Evolutionary conservation across 1,139 yeast genomes (phyloP).

Genomic region (Hansenula lynferdii): DNA sequence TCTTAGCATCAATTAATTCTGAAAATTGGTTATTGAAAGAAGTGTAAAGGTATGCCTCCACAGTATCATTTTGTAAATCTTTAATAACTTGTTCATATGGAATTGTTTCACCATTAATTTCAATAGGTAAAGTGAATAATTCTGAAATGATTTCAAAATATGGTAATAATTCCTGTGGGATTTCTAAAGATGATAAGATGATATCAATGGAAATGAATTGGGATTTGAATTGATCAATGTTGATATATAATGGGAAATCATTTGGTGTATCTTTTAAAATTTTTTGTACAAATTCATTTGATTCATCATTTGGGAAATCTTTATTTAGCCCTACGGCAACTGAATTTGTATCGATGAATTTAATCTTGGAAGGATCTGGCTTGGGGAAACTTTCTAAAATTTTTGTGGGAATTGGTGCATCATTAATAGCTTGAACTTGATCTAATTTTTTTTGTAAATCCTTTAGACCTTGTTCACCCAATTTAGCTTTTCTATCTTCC

Average conservation of each 20-base stretch:
- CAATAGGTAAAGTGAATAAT: slow-evolving; percentile 69
- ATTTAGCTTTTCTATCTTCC: slow-evolving; percentile 42
- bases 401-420: slow-evolving; percentile 67
- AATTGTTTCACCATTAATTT: slow-evolving; percentile 50
- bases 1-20: slow-evolving; percentile 57
- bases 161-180: slow-evolving; percentile 56
- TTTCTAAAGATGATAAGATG: slow-evolving; percentile 56
- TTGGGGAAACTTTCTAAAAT: slow-evolving; percentile 55
- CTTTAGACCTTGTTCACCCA: slow-evolving; percentile 60
- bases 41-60: slow-evolving; percentile 49
- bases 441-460: slow-evolving; percentile 46
- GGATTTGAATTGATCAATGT: slow-evolving; percentile 76
- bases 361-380: slow-evolving; percentile 73
- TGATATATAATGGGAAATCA: slow-evolving; percentile 64
- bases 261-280: slow-evolving; percentile 33
- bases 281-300: slow-evolving; percentile 25
- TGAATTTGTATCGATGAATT: slow-evolving; percentile 66
- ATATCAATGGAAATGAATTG: slow-evolving; percentile 73
- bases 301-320: slow-evolving; percentile 27
- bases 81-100: slow-evolving; percentile 75
- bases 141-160: slow-evolving; percentile 63
- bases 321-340: slow-evolving; percentile 32
- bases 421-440: slow-evolving; percentile 63
- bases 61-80: slow-evolving; percentile 66
- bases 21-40: slow-evolving; percentile 59